phyloP scores from a whole-genome alignment of 2,329 filamentous ascomycete genomes.

The Chrysosporium queenslandicum region DNA sequence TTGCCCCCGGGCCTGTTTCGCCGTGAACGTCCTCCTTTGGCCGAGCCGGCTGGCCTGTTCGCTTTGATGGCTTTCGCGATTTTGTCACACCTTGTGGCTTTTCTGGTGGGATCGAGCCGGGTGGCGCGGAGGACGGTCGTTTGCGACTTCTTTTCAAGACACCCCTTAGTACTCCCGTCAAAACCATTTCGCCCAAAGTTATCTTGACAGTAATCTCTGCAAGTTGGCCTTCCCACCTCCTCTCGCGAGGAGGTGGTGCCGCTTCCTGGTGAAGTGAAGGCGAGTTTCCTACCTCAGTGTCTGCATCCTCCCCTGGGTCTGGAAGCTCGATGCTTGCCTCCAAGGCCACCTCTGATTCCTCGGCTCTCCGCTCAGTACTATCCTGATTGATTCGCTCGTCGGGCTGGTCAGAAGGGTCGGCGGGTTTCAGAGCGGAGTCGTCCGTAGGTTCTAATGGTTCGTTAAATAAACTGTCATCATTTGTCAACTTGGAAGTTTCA shows the following conservation, averaged over 20 bases:
- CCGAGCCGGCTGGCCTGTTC: background rate
- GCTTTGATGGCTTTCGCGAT: background rate
- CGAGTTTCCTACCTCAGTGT: constrained; percentile 4
- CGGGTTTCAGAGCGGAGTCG: background rate
- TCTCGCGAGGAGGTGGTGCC: background rate
- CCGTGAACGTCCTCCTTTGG: background rate
- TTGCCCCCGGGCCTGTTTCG: background rate
- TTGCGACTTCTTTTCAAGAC: constrained; percentile 10
- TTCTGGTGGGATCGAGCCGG: constrained; percentile 2
- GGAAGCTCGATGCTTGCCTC: background rate
- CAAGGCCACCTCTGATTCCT: background rate
- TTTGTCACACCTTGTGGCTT: constrained; percentile 12
- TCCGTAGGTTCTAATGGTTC: background rate
- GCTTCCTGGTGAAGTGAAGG: background rate
- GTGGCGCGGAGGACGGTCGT: background rate
- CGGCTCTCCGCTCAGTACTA: background rate
- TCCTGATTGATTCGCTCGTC: background rate
- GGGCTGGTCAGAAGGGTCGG: background rate
- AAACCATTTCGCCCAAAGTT: constrained; percentile 14
- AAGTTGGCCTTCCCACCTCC: constrained; percentile 13
- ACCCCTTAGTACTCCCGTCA: constrained; percentile 13
- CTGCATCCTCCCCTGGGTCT: background rate
- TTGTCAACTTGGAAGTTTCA: background rate
- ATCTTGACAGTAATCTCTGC: constrained; percentile 14
- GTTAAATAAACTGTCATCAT: constrained; percentile 1